phyloP scores from a whole-genome alignment of 2,329 filamentous ascomycete species.

The Colletotrichum navitas region DNA sequence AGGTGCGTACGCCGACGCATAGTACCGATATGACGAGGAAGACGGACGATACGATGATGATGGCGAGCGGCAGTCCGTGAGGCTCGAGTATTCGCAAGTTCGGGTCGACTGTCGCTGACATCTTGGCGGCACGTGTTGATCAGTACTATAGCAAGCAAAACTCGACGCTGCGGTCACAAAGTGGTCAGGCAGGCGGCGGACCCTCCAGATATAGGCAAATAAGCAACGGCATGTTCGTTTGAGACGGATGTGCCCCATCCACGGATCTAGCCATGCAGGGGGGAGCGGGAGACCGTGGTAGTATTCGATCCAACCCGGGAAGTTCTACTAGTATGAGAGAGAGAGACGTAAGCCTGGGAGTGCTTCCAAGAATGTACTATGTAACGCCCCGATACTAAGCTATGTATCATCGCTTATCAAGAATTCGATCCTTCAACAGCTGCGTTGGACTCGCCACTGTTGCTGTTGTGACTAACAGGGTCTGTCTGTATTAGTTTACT shows the following conservation, averaged over 20 bases:
- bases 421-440: not conserved
- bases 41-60: constrained; percentile 35
- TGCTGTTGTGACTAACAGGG: not conserved
- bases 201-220: constrained; percentile 22
- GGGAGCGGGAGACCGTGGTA: constrained; percentile 9
- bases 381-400: constrained; percentile 14
- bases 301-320: constrained; percentile 14
- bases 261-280: constrained; percentile 28
- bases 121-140: constrained; percentile 21
- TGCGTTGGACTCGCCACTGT: not conserved
- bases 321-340: no score
- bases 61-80: constrained; percentile 29
- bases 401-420: constrained; percentile 13
- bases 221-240: constrained; percentile 2
- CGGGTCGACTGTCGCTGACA: constrained; percentile 37
- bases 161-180: not conserved
- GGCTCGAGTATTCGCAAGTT: constrained; percentile 34
- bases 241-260: not conserved
- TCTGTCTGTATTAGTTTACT: not conserved
- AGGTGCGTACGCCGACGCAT: constrained; percentile 33
- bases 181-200: not conserved
- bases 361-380: constrained; percentile 33
- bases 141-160: not conserved
- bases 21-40: constrained; percentile 36
- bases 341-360: constrained; percentile 28